These are phyloP conservation scores for Ophiorrhiza pumila DNA, from an alignment of 257 asterid species.

Conservation along the genomic window DNA sequence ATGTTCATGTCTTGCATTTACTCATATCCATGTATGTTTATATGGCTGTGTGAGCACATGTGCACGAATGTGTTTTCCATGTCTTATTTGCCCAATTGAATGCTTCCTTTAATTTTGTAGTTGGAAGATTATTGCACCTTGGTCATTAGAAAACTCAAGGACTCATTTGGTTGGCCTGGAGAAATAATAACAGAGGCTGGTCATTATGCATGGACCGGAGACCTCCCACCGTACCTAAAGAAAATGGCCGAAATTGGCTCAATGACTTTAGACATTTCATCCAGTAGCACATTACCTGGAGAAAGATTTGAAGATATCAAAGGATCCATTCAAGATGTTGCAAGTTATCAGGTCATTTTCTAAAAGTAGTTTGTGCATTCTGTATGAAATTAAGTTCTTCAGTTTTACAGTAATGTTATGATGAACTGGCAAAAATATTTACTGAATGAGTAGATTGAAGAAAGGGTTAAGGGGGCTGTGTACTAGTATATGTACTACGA, in stretches of 20 bases:
- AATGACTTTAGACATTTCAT: conserved; percentile 28
- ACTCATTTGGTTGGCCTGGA: conserved; percentile 67
- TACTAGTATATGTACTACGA: too few species aligned
- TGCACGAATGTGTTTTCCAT: not conserved
- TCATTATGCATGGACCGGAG: conserved; percentile 60
- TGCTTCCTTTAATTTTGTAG: conserved; percentile 32
- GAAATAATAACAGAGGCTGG: conserved; percentile 44
- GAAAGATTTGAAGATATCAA: conserved; percentile 54
- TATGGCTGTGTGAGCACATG: not conserved
- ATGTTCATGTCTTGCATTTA: not conserved
- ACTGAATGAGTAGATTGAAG: not conserved
- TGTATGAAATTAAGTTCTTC: not conserved
- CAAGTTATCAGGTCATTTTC: conserved; percentile 77
- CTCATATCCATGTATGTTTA: not conserved
- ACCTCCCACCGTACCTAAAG: conserved; percentile 53
- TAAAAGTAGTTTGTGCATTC: not conserved
- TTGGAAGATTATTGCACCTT: conserved; percentile 55
- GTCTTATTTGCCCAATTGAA: conserved; percentile 9
- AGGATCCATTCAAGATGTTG: conserved; percentile 59
- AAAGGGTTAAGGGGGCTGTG: not conserved
- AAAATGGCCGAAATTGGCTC: conserved; percentile 30
- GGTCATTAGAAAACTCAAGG: conserved; percentile 54
- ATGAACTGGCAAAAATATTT: not conserved
- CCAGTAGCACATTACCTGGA: conserved; percentile 30
- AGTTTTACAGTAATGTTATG: not conserved